Percentiles rank a stretch among this genome's conserved stretches.
Evolutionary conservation across 495 filamentous ascomycete genomes (phyloP).

Genomic region (Tuber umbilicatum): DNA sequence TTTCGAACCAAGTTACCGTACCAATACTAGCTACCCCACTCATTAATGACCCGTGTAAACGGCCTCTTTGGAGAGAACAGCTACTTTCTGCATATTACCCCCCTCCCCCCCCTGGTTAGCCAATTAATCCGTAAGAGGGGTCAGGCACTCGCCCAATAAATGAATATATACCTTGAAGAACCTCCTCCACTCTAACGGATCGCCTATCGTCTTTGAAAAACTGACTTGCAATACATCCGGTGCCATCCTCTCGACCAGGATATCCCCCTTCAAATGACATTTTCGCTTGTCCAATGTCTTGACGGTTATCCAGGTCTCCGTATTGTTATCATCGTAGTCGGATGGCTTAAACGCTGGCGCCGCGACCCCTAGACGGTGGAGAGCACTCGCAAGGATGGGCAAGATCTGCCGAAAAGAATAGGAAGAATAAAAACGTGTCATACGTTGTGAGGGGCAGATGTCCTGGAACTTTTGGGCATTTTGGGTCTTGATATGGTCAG

Average conservation of each 20-base stretch:
- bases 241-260: slow-evolving; percentile 66
- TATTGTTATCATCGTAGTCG: slow-evolving; percentile 36
- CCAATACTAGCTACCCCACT: slow-evolving; percentile 23
- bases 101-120: slow-evolving; percentile 14
- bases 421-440: slow-evolving; percentile 86
- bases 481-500: slow-evolving; percentile 57
- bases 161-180: slow-evolving; percentile 67
- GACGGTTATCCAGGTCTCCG: slow-evolving; percentile 53
- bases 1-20: slow-evolving; percentile 25
- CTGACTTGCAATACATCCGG: slow-evolving; percentile 69
- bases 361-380: slow-evolving; percentile 76
- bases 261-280: slow-evolving; percentile 75
- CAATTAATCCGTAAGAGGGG: background rate
- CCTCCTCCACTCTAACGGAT: slow-evolving; percentile 92
- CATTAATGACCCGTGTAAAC: slow-evolving; percentile 38
- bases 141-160: background rate
- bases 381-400: slow-evolving; percentile 67
- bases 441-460: slow-evolving; percentile 63
- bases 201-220: slow-evolving; percentile 90
- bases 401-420: slow-evolving; percentile 71
- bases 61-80: slow-evolving; percentile 40
- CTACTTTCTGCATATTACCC: slow-evolving; percentile 35
- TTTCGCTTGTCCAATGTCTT: slow-evolving; percentile 69
- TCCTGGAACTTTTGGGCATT: slow-evolving; percentile 80
- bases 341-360: slow-evolving; percentile 49